Evolutionary conservation across 1,139 yeast genomes (phyloP).

Genomic region (Suhomyces anneliseae): DNA sequence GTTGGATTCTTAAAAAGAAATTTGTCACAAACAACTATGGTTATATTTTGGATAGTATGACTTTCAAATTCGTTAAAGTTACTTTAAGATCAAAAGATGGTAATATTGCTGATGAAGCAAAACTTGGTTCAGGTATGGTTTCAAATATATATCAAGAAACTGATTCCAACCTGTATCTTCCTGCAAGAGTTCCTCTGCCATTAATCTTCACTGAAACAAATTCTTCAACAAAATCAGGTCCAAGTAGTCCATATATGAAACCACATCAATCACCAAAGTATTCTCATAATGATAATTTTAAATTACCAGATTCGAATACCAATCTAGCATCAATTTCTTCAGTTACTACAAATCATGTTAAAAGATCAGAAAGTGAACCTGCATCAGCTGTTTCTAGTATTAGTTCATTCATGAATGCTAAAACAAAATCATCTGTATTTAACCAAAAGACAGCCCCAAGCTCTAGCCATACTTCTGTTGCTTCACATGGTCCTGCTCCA

Average conservation of each 20-base stretch:
- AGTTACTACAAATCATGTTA: not conserved
- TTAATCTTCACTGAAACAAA: conserved; percentile 8
- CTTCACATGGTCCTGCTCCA: no score
- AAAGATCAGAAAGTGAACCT: not conserved
- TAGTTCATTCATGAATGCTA: conserved; percentile 1
- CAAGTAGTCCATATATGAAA: conserved; percentile 5
- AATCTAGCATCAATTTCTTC: conserved; percentile 5
- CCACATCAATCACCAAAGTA: conserved; percentile 1
- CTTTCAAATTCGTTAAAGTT: conserved; percentile 34
- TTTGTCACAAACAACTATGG: conserved; percentile 37
- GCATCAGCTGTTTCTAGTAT: not conserved
- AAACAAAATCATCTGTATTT: not conserved
- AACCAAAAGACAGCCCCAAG: not conserved
- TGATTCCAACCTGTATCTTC: conserved; percentile 6
- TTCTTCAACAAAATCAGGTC: not conserved
- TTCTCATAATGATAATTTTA: conserved; percentile 2
- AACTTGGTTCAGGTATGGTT: conserved; percentile 16
- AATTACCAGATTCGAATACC: conserved; percentile 5
- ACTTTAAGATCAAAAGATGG: conserved; percentile 20
- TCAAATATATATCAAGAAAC: conserved; percentile 20
- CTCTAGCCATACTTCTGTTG: not conserved
- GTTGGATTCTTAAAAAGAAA: conserved; percentile 41
- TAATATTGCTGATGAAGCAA: conserved; percentile 8
- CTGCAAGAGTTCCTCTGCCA: conserved; percentile 23
- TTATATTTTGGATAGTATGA: conserved; percentile 35